These are phyloP conservation scores for Sphaerobolus stellatus DNA, from an alignment of 1,284 basidiomycete species.

Conservation along the genomic window DNA sequence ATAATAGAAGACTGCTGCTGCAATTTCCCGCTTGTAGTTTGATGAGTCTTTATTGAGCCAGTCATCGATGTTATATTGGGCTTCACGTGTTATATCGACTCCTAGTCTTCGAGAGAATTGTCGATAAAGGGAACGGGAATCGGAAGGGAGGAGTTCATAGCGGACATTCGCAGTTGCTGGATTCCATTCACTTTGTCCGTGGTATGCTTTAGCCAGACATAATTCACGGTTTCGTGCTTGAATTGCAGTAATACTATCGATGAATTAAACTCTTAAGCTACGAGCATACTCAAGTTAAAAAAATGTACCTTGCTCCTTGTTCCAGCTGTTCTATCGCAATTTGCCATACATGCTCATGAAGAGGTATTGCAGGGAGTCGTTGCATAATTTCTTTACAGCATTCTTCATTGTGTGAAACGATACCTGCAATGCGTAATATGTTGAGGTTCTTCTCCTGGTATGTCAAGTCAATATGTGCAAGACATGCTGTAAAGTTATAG, in stretches of 20 bases:
- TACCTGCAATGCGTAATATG: slow-evolving; percentile 21
- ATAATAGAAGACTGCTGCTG: slow-evolving; percentile 29
- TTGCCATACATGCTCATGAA: slow-evolving; percentile 32
- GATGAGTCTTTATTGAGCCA: slow-evolving; percentile 22
- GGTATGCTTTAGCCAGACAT: slow-evolving; percentile 12
- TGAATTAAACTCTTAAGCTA: background rate
- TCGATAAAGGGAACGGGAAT: slow-evolving; percentile 23
- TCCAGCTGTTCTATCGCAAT: slow-evolving; percentile 28
- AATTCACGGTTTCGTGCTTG: slow-evolving; percentile 15
- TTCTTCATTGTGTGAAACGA: slow-evolving; percentile 25
- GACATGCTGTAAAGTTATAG: slow-evolving; percentile 21
- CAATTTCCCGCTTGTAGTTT: slow-evolving; percentile 24
- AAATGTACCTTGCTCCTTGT: slow-evolving; percentile 22
- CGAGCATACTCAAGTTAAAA: background rate
- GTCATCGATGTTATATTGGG: slow-evolving; percentile 25
- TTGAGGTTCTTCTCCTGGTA: background rate
- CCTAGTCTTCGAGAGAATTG: slow-evolving; percentile 18
- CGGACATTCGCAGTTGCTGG: slow-evolving; percentile 9
- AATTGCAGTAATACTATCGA: slow-evolving; percentile 16
- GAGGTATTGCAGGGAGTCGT: slow-evolving; percentile 26
- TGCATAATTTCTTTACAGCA: slow-evolving; percentile 21
- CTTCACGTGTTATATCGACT: slow-evolving; percentile 20
- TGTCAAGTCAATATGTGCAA: slow-evolving; percentile 35
- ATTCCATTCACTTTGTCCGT: slow-evolving; percentile 15
- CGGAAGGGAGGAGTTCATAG: slow-evolving; percentile 18